Percentiles rank a stretch among this genome's conserved stretches.
These are phyloP conservation scores for Ogataea ramenticola DNA, from an alignment of 805 yeast genomes.

Conservation along the genomic window DNA sequence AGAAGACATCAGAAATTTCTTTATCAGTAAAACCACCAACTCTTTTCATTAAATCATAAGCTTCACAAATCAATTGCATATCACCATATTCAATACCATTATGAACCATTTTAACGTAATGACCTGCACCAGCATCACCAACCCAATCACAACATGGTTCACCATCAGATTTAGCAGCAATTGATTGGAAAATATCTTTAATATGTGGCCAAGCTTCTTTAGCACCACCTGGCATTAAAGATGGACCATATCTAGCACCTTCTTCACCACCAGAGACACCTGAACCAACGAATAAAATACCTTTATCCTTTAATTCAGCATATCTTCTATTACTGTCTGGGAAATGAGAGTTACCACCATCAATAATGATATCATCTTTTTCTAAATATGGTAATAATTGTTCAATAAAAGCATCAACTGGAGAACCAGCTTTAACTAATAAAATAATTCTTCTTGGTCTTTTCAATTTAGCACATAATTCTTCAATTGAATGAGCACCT, in stretches of 20 bases:
- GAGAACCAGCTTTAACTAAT: constrained; percentile 93
- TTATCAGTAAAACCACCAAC: constrained; percentile 83
- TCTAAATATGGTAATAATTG: constrained; percentile 88
- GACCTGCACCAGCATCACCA: constrained; percentile 99
- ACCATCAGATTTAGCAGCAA: constrained; percentile 94
- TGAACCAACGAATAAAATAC: constrained; percentile 90
- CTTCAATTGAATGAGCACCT: constrained; percentile 91
- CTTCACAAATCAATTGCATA: constrained; percentile 98
- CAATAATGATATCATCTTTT: constrained; percentile 96
- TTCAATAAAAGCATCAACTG: constrained; percentile 87
- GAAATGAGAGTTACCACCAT: constrained; percentile 99
- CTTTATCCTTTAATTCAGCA: constrained; percentile 81
- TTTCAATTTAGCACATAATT: constrained; percentile 81
- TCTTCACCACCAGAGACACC: constrained; percentile 99
- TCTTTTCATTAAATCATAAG: constrained; percentile 93
- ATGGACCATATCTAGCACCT: constrained; percentile 99
- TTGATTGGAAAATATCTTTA: constrained; percentile 92
- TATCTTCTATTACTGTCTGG: constrained; percentile 97
- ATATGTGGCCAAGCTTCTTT: constrained; percentile 98
- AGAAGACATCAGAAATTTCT: constrained; percentile 90
- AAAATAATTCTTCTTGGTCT: constrained; percentile 94
- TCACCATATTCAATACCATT: constrained; percentile 99
- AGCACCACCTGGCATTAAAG: constrained; percentile 99
- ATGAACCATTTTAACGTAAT: constrained; percentile 99
- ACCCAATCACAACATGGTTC: constrained; percentile 99